Base-by-base conservation (phyloP, 1,284 basidiomycete genomes). In the Fomitopsis schrenkii region DNA sequence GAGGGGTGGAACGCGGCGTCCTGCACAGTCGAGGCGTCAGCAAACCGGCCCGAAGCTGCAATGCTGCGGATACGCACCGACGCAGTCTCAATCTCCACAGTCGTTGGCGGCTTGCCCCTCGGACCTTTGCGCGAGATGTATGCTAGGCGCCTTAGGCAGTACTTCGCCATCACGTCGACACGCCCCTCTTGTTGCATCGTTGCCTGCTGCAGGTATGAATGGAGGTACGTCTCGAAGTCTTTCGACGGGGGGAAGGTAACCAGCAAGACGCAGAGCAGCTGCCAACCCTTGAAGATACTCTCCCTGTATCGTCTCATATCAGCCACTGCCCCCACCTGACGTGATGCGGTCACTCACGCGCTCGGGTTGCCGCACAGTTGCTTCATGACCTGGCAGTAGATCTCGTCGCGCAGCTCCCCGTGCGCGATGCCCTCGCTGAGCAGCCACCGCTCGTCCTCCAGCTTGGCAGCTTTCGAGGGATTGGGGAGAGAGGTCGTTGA, bases 1-100 rank as follows among this genome's bases (percentile, higher is more conserved):
- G 92, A 94, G 0, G 94, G 94, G 67, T 95, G 91, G 77, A 97
- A 97, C 1, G 95, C 94, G 33, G 93, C 93, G 69, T 95, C 93
- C 86, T 91, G 67, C 22, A 64, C 52, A 44, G 3, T 53, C 35
- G 9, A 46, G 44, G 9, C 50, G 33, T n/a, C 48, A 33, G 19
- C 10, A 33, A 5, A 60, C 41, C 33, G 19, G 17, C 61, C 33
- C 57, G 52, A 14, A 45, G 28, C 10, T 1, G 12, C 26, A 30
- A 61, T 45, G 60, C 57, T 41, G 40, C 48, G 48, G 35, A 40
- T 15, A 79, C 85, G 67, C 68, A 90, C 90, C 53, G 91, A 90
- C 28, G 93, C 94, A 10, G 90, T 93, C 76, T 94, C 93, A 59
- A 97, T 95, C 75, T 97, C 94, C 15, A 87, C 81, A 12, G 85